Percentiles rank a stretch among this genome's conserved stretches.
Conservation (phyloP, 1,284 basidiomycete genomes). For the Apiotrichum akiyoshidainum region DNA sequence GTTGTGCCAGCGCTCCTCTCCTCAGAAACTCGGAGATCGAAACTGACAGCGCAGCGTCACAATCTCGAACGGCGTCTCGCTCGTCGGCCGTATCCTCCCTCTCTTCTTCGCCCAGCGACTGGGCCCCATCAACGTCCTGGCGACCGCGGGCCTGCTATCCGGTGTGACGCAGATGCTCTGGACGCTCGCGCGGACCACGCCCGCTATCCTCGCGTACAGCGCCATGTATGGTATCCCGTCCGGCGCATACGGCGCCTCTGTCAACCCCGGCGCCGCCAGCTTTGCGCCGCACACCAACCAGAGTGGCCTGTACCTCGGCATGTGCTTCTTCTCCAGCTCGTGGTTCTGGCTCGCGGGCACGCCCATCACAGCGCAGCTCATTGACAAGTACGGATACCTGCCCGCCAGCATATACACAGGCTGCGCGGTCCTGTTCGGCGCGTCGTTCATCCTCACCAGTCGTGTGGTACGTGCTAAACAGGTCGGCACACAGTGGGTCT, state of each 20-base stretch:
- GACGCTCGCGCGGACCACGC: conserved; percentile 24
- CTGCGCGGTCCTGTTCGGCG: conserved; percentile 19
- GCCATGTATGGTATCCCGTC: conserved; percentile 35
- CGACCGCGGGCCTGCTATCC: conserved; percentile 21
- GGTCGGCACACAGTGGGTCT: conserved; percentile 18
- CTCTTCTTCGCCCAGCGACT: conserved; percentile 32
- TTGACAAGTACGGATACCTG: conserved; percentile 28
- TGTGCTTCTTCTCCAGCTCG: conserved; percentile 30
- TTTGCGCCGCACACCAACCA: conserved; percentile 35
- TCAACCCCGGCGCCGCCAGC: conserved; percentile 33
- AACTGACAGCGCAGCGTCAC: conserved; percentile 10
- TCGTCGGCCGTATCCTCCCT: conserved; percentile 39
- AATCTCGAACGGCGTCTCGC: conserved; percentile 35
- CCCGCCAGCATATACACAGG: conserved; percentile 34
- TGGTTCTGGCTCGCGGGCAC: conserved; percentile 39
- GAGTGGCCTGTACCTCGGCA: conserved; percentile 37
- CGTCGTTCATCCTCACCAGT: background rate
- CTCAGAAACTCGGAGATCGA: background rate
- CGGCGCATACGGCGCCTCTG: conserved; percentile 32
- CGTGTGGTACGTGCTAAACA: conserved; percentile 10
- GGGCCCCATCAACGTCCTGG: conserved; percentile 40
- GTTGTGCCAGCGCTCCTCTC: background rate
- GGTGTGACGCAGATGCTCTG: conserved; percentile 34
- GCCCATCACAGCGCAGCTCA: conserved; percentile 33
- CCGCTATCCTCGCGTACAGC: conserved; percentile 28